phyloP scores from a whole-genome alignment of 1,284 basidiomycete genomes.

The Psilocybe mexicana region DNA sequence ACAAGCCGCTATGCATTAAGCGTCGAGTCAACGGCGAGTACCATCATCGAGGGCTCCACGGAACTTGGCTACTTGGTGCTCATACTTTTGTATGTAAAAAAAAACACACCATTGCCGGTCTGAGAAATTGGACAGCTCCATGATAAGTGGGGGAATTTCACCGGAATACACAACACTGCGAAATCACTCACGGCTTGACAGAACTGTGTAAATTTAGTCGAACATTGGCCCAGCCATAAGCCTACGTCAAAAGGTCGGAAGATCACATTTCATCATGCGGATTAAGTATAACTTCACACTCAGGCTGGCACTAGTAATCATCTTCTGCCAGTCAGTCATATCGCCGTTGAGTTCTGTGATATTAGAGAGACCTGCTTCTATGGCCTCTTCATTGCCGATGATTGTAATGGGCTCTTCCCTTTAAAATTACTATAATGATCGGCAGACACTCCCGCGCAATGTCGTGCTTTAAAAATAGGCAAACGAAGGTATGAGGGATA shows the following conservation, averaged over 20 bases:
- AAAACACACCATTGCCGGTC: no score
- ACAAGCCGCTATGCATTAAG: background rate
- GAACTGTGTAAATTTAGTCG: background rate
- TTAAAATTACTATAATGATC: constrained; percentile 2
- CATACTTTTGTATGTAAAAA: no score
- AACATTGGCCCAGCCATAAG: background rate
- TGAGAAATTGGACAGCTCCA: background rate
- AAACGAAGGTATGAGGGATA: background rate
- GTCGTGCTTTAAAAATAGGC: constrained; percentile 4
- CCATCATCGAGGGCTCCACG: background rate
- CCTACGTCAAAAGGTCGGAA: background rate
- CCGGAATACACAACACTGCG: background rate
- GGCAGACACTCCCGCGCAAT: constrained; percentile 6
- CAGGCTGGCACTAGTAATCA: background rate
- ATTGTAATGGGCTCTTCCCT: background rate
- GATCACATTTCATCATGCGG: no score
- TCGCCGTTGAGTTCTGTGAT: background rate
- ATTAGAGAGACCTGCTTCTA: background rate
- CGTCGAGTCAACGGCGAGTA: background rate
- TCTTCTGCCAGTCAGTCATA: background rate
- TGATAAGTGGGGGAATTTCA: background rate
- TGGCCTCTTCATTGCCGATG: constrained; percentile 4
- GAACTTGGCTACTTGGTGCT: background rate
- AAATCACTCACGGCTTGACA: background rate
- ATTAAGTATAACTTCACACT: no score